Evolutionary conservation across 2,329 filamentous ascomycete species (phyloP), one percentile per base, ranked within the genome.

Genomic region (Penicillium capsulatum): DNA sequence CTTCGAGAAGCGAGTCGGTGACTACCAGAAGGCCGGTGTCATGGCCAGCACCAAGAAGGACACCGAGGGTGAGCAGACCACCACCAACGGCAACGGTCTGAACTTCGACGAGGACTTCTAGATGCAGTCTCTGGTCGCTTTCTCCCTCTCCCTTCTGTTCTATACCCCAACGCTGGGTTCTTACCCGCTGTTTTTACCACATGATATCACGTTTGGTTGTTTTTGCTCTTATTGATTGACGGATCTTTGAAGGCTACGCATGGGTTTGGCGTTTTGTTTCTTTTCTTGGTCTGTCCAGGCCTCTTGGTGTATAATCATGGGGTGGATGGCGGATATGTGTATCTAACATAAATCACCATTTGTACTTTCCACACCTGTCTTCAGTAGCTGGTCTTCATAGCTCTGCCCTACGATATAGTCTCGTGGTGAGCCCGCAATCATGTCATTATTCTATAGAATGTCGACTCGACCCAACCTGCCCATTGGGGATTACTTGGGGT

Each of bases 1-100:
- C 81, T 98, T 98, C 68, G 92, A 98, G 84, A 98, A 98, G 86
- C 88, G 92, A 58, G 92, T 98, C 42, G 92, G 84, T 67, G 92
- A 98, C 64, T 98, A 98, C 80, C 92, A 98, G 74, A 98, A 98
- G 80, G 90, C 92, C 26, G 92, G 92, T 75, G 91, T 98, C 68
- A 94, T 98, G 88, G 84, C 84, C 61, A 90, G 86, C 73, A 86
- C 83, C 57, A 89, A 89, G 75, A 84, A 85, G 70, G 68, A 72
- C 39, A 64, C 71, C 8, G 70, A 80, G 44, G 65, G 72, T 48
- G 72, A 66, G 40, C 55, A 66, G 45, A 44, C 58, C 22, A 53
- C 53, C 35, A 61, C 59, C 31, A 59, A 59, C 32, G 53, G 67
- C 42, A 86, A 87, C 49, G 88, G 91, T 72, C 94, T 98, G 73